These are phyloP conservation scores for Globisporangium recalcitrans DNA, from an alignment of 352 stramenopile genomes.

Conservation along the genomic window DNA sequence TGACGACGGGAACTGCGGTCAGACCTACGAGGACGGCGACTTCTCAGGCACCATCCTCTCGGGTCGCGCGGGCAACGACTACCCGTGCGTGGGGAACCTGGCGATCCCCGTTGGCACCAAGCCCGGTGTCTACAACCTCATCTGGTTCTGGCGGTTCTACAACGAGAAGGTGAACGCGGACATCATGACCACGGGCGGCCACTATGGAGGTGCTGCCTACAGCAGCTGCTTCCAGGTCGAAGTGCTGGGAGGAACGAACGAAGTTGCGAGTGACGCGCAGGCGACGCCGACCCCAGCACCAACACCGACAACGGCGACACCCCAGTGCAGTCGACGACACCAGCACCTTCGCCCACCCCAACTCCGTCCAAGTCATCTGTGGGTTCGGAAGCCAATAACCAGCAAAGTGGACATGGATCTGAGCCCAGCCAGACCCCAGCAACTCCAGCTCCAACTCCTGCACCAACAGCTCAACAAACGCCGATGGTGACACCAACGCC, in stretches of 20 bases:
- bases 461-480: neutral
- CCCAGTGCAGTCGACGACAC: too few relatives aligned
- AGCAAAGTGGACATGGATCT: neutral
- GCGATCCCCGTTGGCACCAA: constrained; percentile 14
- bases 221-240: constrained; percentile 63
- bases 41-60: constrained; percentile 32
- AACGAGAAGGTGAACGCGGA: constrained; percentile 31
- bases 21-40: constrained; percentile 36
- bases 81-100: constrained; percentile 47
- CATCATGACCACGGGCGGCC: constrained; percentile 12
- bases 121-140: constrained; percentile 51
- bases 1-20: constrained; percentile 59
- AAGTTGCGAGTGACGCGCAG: neutral
- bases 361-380: neutral
- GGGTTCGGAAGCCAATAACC: neutral
- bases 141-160: constrained; percentile 74
- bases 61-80: constrained; percentile 45
- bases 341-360: too few relatives aligned
- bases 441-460: neutral
- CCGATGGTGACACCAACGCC: neutral
- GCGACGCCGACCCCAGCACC: neutral
- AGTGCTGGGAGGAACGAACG: constrained; percentile 16
- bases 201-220: constrained; percentile 52
- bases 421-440: neutral
- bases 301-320: neutral